Evolutionary conservation across 768 basidiomycete genomes (phyloP), one percentile per base, ranked within the genome.

Genomic region (Boletus fagicola): DNA sequence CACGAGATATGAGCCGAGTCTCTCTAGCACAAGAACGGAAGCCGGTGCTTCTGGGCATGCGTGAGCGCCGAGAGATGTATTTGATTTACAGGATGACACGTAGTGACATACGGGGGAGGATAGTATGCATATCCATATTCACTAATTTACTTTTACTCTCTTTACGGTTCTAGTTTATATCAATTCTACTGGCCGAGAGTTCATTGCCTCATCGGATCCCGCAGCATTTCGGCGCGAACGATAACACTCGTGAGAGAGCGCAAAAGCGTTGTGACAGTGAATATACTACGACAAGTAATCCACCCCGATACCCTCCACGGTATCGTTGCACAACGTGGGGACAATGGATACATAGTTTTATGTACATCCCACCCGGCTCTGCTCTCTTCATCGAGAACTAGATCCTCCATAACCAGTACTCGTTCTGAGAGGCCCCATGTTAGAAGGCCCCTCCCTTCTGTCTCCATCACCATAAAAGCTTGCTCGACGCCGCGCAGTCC

Each of bases 391-490:
- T 58, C 91, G 78, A 28, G 87, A 85, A 59, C 72, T 84, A 5
- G 91, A 89, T 28, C 91, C 85, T 31, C 92, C 93, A 54, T 88
- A 82, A 0, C 90, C 92, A 16, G 90, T 89, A 66, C 90, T 90
- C 36, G 82, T 76, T 68, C 92, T 81, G 80, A 89, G 85, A 24
- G 81, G 60, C 7, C 90, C 92, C 47, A 90, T 65, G 67, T 79
- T 83, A 26, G 88, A 90, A 16, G 84, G 69, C 7, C 88, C 88
- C 67, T 88, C 88, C 7, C 84, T 85, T 55, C 88, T 76, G 65
- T 88, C 85, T 22, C 80, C 76, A 10, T 65, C 59, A 6, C 50
- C 59, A 56, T 57, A 61, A 48, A 67, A 44, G 49, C 62, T 62
- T 42, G 60, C 53, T 56, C 70, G 61, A 49, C 68, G 72, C 24